Evolutionary conservation across 2,329 filamentous ascomycete species (phyloP), one percentile per base, ranked within the genome.

Genomic region (Phialophora chinensis): DNA sequence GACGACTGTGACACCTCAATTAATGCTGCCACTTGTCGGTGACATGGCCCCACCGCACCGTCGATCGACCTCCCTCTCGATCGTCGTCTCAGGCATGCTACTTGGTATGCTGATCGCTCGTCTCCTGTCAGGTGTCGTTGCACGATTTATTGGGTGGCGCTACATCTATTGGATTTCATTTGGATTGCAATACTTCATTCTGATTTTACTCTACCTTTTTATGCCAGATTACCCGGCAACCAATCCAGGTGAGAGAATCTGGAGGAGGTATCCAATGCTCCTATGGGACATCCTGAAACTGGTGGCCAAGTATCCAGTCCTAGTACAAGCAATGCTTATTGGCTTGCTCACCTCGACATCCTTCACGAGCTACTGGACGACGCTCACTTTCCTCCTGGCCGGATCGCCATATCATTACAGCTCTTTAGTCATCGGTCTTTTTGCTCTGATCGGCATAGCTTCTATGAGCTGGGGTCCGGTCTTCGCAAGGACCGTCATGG

Each of bases 191-290:
- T 89, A 87, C 72, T 74, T 87, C 12, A 88, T 94, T 67, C 85
- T 89, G 65, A 70, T 80, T 6, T 77, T 89, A 0, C 84, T 94
- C 6, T 93, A 86, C 80, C 75, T 88, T 55, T 91, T 88, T 77
- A 90, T 95, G 88, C 91, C 91, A 0, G 90, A 93, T 75, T 95
- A 95, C 71, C 92, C 91, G 0, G 84, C 86, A 1, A 90, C 90
- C 4, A 93, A 93, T 73, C 87, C 87, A 0, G 78, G 53, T n/a
- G 66, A 59, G 60, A 66, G 52, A 17, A 67, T 68, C 79, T 3
- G 86, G 86, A 66, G 62, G 57, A 72, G 67, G 27, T 71, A 73
- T 55, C 72, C 69, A 33, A 50, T 50, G 86, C 85, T 91, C 67
- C 81, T 94, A 2, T 85, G 82, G 77, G 86, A 84, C 38, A 92